phyloP scores from a whole-genome alignment of 768 basidiomycete genomes.

The Lactarius akahatsu region DNA sequence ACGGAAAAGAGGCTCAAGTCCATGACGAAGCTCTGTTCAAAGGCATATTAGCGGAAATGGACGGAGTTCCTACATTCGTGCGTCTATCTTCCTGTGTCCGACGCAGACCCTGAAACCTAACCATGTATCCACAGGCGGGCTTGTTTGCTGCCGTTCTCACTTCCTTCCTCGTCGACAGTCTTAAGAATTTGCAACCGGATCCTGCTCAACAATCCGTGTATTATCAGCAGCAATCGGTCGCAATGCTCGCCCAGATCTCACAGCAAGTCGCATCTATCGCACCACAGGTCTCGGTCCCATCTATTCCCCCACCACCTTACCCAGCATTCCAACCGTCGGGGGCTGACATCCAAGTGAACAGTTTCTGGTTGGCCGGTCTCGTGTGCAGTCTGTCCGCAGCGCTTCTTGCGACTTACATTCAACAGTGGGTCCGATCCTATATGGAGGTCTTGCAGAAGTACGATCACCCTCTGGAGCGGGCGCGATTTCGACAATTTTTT shows the following conservation, averaged over 20 bases:
- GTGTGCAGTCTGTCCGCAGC: conserved; percentile 8
- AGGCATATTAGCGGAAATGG: too few relatives aligned
- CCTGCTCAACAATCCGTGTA: not conserved
- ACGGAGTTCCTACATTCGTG: too few relatives aligned
- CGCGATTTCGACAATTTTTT: not conserved
- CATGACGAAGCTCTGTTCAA: too few relatives aligned
- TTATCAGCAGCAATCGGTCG: conserved; percentile 3
- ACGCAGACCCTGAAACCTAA: too few relatives aligned
- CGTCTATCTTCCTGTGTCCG: too few relatives aligned
- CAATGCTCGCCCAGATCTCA: conserved; percentile 7
- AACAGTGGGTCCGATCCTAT: conserved; percentile 10
- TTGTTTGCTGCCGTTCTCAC: too few relatives aligned
- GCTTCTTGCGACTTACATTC: conserved; percentile 1
- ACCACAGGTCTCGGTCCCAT: not conserved
- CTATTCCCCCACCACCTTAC: not conserved
- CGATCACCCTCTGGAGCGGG: not conserved
- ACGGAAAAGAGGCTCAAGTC: too few relatives aligned
- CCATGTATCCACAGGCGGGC: too few relatives aligned
- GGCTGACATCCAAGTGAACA: not conserved
- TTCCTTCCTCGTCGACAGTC: not conserved
- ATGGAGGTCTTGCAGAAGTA: not conserved
- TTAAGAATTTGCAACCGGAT: not conserved
- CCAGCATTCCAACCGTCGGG: not conserved
- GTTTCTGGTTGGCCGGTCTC: conserved; percentile 2
- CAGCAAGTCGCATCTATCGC: conserved; percentile 5